These are phyloP conservation scores for Taphrina sp. DNA, from an alignment of 1,139 yeast species.

Conservation along the genomic window DNA sequence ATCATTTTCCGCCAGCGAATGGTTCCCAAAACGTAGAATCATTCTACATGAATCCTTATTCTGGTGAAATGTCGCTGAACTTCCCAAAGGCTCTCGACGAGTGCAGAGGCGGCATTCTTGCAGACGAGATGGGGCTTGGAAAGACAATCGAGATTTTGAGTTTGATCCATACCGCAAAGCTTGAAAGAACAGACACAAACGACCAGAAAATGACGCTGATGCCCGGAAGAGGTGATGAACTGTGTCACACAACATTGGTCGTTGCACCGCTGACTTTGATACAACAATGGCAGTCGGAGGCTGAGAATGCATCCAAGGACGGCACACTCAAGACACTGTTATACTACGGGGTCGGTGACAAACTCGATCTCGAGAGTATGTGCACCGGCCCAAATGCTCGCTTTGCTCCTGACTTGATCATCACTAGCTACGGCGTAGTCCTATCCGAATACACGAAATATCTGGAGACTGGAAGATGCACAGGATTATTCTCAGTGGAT, in stretches of 20 bases:
- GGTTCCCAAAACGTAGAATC: conserved; percentile 36
- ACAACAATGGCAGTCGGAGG: conserved; percentile 87
- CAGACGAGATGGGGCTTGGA: conserved; percentile 97
- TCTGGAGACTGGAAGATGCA: conserved; percentile 30
- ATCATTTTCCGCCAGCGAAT: conserved; percentile 61
- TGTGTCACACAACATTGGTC: conserved; percentile 68
- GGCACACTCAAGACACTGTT: conserved; percentile 46
- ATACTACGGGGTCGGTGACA: conserved; percentile 67
- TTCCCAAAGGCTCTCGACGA: conserved; percentile 55
- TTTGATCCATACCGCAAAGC: conserved; percentile 51
- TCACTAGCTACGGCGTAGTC: conserved; percentile 88
- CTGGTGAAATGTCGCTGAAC: conserved; percentile 71
- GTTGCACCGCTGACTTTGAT: conserved; percentile 89
- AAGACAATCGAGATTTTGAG: conserved; percentile 85
- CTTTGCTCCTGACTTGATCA: conserved; percentile 61
- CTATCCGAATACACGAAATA: conserved; percentile 55
- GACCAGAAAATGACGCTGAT: conserved; percentile 7
- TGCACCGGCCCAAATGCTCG: conserved; percentile 47
- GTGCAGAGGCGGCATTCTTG: conserved; percentile 82
- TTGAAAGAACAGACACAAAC: conserved; percentile 12
- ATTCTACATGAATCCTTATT: conserved; percentile 78
- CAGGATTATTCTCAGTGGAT: conserved; percentile 68
- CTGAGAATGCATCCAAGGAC: conserved; percentile 51
- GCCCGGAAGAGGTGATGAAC: conserved; percentile 22
- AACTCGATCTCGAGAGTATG: conserved; percentile 48